These are phyloP conservation scores for Postia placenta DNA, from an alignment of 768 basidiomycete species.

Conservation along the genomic window DNA sequence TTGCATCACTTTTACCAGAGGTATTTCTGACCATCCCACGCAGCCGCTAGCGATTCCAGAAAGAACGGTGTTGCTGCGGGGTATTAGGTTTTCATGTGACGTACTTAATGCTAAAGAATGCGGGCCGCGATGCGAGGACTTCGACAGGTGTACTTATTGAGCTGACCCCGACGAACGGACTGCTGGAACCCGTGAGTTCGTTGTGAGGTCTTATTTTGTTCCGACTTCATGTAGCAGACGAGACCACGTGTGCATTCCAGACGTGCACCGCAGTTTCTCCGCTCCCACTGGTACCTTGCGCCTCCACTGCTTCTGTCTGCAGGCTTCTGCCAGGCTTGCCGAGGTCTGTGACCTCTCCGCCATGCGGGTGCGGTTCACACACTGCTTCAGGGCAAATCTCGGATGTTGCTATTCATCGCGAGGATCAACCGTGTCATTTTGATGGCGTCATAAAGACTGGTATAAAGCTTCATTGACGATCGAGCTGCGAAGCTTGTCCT, in stretches of 20 bases:
- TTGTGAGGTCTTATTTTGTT: too few relatives aligned
- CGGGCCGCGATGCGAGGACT: too few relatives aligned
- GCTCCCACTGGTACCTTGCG: neutral
- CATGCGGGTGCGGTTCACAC: neutral
- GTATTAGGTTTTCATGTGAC: constrained; percentile 39
- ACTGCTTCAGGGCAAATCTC: neutral
- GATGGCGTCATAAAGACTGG: neutral
- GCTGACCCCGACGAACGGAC: too few relatives aligned
- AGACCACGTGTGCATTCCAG: neutral
- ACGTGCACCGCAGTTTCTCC: neutral
- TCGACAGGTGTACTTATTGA: too few relatives aligned
- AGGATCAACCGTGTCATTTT: too few relatives aligned
- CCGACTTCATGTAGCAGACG: neutral
- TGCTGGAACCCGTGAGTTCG: neutral
- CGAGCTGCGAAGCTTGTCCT: neutral
- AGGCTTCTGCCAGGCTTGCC: neutral
- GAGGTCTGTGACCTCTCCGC: neutral
- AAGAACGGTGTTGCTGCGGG: constrained; percentile 92
- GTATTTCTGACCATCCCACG: too few relatives aligned
- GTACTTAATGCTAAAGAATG: too few relatives aligned
- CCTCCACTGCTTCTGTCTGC: neutral
- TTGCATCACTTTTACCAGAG: too few relatives aligned
- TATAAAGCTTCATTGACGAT: neutral
- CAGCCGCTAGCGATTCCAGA: constrained; percentile 86
- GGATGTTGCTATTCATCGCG: neutral